Evolutionary conservation across 2,329 filamentous ascomycete genomes (phyloP).

Genomic region (Talaromyces sp.): DNA sequence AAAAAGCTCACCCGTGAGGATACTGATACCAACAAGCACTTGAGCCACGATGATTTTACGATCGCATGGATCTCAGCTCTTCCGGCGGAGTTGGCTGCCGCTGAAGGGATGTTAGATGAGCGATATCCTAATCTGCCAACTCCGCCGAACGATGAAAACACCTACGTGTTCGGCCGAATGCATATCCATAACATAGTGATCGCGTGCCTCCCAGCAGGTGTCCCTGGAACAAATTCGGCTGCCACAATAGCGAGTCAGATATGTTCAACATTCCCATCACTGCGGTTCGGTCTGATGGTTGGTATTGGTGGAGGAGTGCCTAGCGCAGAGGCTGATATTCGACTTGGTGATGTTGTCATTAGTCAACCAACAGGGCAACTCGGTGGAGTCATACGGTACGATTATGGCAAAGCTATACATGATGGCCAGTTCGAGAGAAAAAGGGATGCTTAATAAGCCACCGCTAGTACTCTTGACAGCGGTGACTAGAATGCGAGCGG

Average conservation of each 20-base stretch:
- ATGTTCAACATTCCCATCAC: slow-evolving; percentile 20
- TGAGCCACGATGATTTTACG: slow-evolving; percentile 7
- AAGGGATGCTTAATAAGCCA: slow-evolving; percentile 6
- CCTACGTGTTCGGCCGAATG: slow-evolving; percentile 10
- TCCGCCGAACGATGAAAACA: background rate
- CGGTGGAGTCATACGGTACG: slow-evolving; percentile 25
- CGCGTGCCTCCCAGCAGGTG: slow-evolving; percentile 30
- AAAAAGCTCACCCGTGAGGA: background rate
- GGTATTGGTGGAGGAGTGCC: slow-evolving; percentile 37
- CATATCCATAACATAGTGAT: slow-evolving; percentile 33
- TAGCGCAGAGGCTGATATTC: slow-evolving; percentile 14
- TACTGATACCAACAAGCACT: background rate
- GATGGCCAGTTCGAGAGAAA: background rate
- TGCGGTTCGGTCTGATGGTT: slow-evolving; percentile 37
- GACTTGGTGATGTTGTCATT: slow-evolving; percentile 19
- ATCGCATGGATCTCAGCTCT: slow-evolving; percentile 20
- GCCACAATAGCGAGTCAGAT: slow-evolving; percentile 16
- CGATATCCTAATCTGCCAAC: background rate
- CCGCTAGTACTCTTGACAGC: slow-evolving; percentile 1
- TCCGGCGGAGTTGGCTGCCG: slow-evolving; percentile 14
- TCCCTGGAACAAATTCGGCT: slow-evolving; percentile 29
- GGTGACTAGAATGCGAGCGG: background rate
- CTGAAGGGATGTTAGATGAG: slow-evolving; percentile 19
- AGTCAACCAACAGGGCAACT: slow-evolving; percentile 17
- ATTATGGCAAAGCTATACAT: background rate